phyloP scores from a whole-genome alignment of 2,329 filamentous ascomycete species.

The Talaromyces albobiverticillius region DNA sequence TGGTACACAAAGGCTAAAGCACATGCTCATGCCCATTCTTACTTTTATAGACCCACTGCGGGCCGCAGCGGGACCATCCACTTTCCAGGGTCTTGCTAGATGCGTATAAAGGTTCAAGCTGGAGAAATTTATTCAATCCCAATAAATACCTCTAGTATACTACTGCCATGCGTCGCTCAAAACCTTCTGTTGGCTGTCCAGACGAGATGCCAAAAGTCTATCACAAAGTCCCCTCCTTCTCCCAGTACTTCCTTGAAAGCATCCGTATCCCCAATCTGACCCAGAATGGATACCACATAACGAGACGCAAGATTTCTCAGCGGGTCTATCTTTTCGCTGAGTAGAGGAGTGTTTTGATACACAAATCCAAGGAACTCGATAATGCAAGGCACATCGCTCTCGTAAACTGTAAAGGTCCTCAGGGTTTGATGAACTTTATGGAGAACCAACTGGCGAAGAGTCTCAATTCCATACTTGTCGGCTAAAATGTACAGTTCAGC shows the following conservation, averaged over 20 bases:
- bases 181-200: not conserved
- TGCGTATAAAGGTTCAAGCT: too few relatives aligned
- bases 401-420: slow-evolving; percentile 27
- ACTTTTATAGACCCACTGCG: too few relatives aligned
- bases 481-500: slow-evolving; percentile 40
- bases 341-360: slow-evolving; percentile 32
- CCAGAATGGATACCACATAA: slow-evolving; percentile 23
- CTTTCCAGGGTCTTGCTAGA: too few relatives aligned
- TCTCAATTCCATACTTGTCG: slow-evolving; percentile 37
- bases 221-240: slow-evolving; percentile 20
- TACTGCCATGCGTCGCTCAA: not conserved
- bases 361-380: slow-evolving; percentile 34
- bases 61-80: too few relatives aligned
- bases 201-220: slow-evolving; percentile 16
- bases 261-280: slow-evolving; percentile 16
- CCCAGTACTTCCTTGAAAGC: slow-evolving; percentile 17
- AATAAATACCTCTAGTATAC: not conserved
- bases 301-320: slow-evolving; percentile 20
- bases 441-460: slow-evolving; percentile 29
- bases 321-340: slow-evolving; percentile 9
- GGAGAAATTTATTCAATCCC: too few relatives aligned
- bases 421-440: slow-evolving; percentile 34
- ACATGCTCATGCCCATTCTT: too few relatives aligned
- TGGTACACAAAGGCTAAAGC: too few relatives aligned
- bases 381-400: slow-evolving; percentile 25